These are phyloP conservation scores for Aureobasidium sp. DNA, from an alignment of 2,329 filamentous ascomycete species.

Conservation along the genomic window DNA sequence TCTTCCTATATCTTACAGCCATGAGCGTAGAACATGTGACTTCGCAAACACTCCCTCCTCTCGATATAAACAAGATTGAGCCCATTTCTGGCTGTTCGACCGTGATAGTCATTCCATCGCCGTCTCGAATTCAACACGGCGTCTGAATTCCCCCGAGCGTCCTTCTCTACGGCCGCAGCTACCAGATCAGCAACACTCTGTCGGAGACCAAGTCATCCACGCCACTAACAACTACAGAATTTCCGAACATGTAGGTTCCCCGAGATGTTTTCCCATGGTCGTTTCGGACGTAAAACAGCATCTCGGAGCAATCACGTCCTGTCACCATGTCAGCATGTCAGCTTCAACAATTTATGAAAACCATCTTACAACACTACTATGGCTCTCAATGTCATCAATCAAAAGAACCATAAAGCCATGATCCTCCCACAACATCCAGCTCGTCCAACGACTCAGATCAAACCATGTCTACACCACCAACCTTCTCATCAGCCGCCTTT, in stretches of 20 bases:
- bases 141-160: not conserved
- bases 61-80: too few relatives aligned
- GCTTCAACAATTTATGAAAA: not conserved
- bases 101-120: too few relatives aligned
- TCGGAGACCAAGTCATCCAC: not conserved
- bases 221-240: not conserved
- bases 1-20: not conserved
- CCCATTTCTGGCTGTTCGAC: too few relatives aligned
- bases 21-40: not conserved
- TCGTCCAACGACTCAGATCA: not conserved
- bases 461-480: not conserved
- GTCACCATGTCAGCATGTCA: conserved; percentile 1
- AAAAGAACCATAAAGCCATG: not conserved
- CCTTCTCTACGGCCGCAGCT: not conserved
- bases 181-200: not conserved
- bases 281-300: not conserved
- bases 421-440: not conserved
- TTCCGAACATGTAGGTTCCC: not conserved
- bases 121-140: not conserved
- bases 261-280: not conserved
- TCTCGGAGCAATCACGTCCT: not conserved
- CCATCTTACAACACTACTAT: not conserved
- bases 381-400: not conserved
- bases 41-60: too few relatives aligned
- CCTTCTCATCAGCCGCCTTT: not conserved